Percentiles rank a stretch among this genome's conserved stretches.
These are phyloP conservation scores for Onygena corvina DNA, from an alignment of 2,329 filamentous ascomycete species.

Conservation along the genomic window DNA sequence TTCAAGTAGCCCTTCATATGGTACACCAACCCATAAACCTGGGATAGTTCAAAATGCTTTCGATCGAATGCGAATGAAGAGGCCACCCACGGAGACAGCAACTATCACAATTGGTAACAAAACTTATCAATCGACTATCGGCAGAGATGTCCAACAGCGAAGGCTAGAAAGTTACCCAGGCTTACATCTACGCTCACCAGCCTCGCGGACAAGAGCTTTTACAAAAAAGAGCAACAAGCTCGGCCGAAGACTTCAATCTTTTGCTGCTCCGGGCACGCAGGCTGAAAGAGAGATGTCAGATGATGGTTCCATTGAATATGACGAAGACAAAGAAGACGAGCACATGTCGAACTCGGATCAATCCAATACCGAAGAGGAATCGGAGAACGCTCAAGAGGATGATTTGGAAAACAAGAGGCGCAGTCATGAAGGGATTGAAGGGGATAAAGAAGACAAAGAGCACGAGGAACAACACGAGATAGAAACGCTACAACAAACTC, in stretches of 20 bases:
- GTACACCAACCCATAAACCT: conserved; percentile 5
- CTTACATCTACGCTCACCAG: neutral
- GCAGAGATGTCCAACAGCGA: conserved; percentile 38
- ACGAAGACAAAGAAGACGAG: conserved; percentile 22
- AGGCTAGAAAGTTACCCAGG: conserved; percentile 17
- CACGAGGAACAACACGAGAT: conserved; percentile 13
- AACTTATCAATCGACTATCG: conserved; percentile 54
- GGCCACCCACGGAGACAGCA: conserved; percentile 51
- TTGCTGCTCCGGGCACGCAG: conserved; percentile 45
- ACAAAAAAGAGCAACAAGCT: conserved; percentile 28
- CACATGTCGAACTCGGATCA: conserved; percentile 14
- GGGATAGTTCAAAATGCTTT: conserved; percentile 49
- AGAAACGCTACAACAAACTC: conserved; percentile 9
- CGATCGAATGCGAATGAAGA: conserved; percentile 52
- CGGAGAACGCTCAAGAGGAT: conserved; percentile 20
- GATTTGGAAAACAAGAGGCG: conserved; percentile 21
- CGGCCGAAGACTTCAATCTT: conserved; percentile 38
- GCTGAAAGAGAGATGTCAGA: conserved; percentile 19
- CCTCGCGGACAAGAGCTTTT: neutral
- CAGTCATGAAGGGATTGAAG: too few species aligned
- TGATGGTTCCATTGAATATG: conserved; percentile 18
- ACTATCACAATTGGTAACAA: conserved; percentile 63
- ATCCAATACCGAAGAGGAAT: conserved; percentile 14
- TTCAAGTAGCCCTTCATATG: neutral
- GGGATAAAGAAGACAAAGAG: conserved; percentile 18